Evolutionary conservation across 768 basidiomycete species (phyloP).

Genomic region (Calocybe indica): DNA sequence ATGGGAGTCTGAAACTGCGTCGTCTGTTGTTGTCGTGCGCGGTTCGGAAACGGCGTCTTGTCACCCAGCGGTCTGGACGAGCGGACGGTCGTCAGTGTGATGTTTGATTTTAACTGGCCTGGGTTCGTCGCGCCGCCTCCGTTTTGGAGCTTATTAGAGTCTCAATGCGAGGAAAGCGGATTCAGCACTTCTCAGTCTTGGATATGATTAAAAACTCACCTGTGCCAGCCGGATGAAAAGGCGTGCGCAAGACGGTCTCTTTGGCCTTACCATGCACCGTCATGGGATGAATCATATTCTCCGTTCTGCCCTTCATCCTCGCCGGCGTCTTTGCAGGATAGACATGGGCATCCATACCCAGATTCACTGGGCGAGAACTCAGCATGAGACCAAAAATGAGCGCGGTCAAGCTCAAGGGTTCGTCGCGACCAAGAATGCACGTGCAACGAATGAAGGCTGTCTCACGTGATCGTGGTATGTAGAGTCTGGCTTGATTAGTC

Average conservation of each 20-base stretch:
- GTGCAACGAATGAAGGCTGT: too few species aligned
- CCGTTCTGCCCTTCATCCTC: conserved; percentile 35
- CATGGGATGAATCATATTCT: conserved; percentile 40
- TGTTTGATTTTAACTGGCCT: conserved; percentile 17
- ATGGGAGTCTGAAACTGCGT: conserved; percentile 26
- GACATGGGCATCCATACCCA: conserved; percentile 22
- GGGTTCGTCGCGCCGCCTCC: conserved; percentile 13
- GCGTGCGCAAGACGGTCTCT: conserved; percentile 26
- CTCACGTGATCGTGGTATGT: too few species aligned
- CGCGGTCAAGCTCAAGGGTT: too few species aligned
- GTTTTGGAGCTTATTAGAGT: conserved; percentile 11
- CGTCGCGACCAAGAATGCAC: too few species aligned
- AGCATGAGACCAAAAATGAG: conserved; percentile 22
- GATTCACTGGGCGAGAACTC: conserved; percentile 27
- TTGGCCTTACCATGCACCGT: conserved; percentile 44
- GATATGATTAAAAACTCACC: conserved; percentile 16
- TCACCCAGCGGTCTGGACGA: conserved; percentile 53
- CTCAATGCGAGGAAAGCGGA: neutral
- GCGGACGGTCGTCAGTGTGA: conserved; percentile 12
- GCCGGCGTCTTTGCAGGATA: conserved; percentile 51
- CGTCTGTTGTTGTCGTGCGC: conserved; percentile 22
- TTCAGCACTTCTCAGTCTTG: neutral
- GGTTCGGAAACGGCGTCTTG: conserved; percentile 75
- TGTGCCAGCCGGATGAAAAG: conserved; percentile 26
- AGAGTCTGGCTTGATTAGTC: too few species aligned